These are phyloP conservation scores for Biancaea sappan DNA, from an alignment of 306 rosid genomes.

Conservation along the genomic window DNA sequence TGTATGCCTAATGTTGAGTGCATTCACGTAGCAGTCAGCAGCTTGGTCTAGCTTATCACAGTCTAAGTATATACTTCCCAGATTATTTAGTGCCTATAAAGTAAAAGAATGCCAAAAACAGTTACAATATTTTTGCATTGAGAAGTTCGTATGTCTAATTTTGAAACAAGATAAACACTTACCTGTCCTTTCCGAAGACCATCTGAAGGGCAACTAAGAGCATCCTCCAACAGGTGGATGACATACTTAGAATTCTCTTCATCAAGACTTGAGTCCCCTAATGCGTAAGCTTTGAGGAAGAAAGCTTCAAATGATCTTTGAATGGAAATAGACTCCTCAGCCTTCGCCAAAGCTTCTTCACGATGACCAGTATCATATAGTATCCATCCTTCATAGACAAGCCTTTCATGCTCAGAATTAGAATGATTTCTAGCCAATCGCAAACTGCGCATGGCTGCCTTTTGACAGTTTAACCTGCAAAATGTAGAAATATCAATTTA, in stretches of 20 bases:
- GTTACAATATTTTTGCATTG: conserved; percentile 11
- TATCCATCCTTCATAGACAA: conserved; percentile 72
- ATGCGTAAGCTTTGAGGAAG: conserved; percentile 65
- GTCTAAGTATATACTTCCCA: conserved; percentile 63
- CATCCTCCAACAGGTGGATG: conserved; percentile 60
- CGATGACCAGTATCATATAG: conserved; percentile 63
- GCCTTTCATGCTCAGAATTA: conserved; percentile 53
- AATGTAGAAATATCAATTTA: not conserved
- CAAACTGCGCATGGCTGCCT: conserved; percentile 62
- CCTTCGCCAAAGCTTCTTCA: conserved; percentile 64
- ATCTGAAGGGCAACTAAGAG: conserved; percentile 72
- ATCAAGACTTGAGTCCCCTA: conserved; percentile 60
- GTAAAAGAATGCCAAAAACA: not conserved
- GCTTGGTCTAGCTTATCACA: conserved; percentile 63
- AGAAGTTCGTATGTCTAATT: not conserved
- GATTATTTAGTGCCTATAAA: conserved; percentile 61
- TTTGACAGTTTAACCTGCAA: conserved; percentile 60
- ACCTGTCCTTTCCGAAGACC: conserved; percentile 75
- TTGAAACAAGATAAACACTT: conserved; percentile 16
- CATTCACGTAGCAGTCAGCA: conserved; percentile 61
- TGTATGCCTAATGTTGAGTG: conserved; percentile 65
- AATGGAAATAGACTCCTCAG: conserved; percentile 58
- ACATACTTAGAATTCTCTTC: conserved; percentile 48
- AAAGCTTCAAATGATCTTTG: conserved; percentile 72
- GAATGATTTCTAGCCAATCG: conserved; percentile 63